These are phyloP conservation scores for Neurospora tetrasperma DNA, from an alignment of 495 filamentous ascomycete genomes.

Conservation along the genomic window DNA sequence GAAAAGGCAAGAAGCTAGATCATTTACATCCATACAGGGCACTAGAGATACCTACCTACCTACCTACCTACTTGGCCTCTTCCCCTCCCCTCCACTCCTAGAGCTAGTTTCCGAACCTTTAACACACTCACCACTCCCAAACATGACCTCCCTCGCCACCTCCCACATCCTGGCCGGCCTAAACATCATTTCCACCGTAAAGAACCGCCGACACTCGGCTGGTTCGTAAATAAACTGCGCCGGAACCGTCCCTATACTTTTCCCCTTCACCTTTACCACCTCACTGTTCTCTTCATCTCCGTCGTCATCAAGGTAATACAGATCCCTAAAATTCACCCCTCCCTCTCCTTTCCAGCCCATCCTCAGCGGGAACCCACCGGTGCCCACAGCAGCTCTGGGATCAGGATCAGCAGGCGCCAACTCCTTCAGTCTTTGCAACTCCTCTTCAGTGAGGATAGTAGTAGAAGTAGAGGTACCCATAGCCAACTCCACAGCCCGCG, in stretches of 20 bases:
- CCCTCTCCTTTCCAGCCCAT: background rate
- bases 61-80: no score
- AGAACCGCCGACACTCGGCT: background rate
- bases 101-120: no score
- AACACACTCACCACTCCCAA: conserved; percentile 8
- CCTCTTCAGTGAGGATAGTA: background rate
- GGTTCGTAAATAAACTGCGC: background rate
- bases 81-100: no score
- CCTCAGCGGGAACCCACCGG: background rate
- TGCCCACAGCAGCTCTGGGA: no score
- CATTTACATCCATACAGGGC: no score
- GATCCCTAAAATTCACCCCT: conserved; percentile 1
- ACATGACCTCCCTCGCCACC: background rate
- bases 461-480: no score
- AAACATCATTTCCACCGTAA: background rate
- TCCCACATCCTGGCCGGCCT: background rate
- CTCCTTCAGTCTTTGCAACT: background rate
- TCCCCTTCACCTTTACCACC: background rate
- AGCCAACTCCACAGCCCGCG: background rate
- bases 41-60: no score
- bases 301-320: background rate
- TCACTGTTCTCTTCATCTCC: background rate
- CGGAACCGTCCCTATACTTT: background rate
- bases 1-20: no score
- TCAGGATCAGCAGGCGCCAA: background rate